Evolutionary conservation across 306 rosid species (phyloP), one percentile per base, ranked within the genome.

Genomic region (Lathyrus sativus): DNA sequence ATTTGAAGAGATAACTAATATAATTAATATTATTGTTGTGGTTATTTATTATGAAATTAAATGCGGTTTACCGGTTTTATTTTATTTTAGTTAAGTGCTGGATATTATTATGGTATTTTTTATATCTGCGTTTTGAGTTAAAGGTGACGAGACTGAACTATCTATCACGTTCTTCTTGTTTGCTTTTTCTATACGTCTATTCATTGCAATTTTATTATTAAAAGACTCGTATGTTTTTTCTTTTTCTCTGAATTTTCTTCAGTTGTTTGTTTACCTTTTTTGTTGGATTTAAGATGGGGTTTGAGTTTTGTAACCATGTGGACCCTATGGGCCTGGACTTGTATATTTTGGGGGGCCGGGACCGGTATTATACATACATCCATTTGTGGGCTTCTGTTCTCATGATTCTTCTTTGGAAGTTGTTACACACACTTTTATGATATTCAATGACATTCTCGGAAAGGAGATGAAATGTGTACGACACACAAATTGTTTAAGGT

Each of bases 151-250:
- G 7, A 15, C 39, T 37, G 41, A 44, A 57, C 41, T 22, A 68
- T 63, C 41, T 22, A 68, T 63, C 81, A 77, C 68, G 67, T 11
- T 49, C 68, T 56, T 77, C 74, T 66, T 54, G 62, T 59, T 58
- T 57, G 7, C 46, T 15, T 37, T 66, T 65, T 54, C 13, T 42
- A 41, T 66, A 44, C 19, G 9, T 65, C 62, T 5, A 28, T 56
- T 71, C 69, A 22, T 48, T 46, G n/a, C 68, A 9, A 73, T 77
- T 71, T 71, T 71, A 45, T 61, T 37, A 46, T 76, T 70, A 61
- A 70, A 76, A 70, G 72, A 41, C 59, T 55, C 58, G 63, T 12
- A 15, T 54, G 18, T 68, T 70, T 70, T 70, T 76, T 43, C 8
- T 17, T 63, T 70, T 76, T 53, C 2, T 73, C 35, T 50, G 10